Evolutionary conservation across 2,329 filamentous ascomycete genomes (phyloP), one percentile per base, ranked within the genome.

Genomic region (Fusarium sp.): DNA sequence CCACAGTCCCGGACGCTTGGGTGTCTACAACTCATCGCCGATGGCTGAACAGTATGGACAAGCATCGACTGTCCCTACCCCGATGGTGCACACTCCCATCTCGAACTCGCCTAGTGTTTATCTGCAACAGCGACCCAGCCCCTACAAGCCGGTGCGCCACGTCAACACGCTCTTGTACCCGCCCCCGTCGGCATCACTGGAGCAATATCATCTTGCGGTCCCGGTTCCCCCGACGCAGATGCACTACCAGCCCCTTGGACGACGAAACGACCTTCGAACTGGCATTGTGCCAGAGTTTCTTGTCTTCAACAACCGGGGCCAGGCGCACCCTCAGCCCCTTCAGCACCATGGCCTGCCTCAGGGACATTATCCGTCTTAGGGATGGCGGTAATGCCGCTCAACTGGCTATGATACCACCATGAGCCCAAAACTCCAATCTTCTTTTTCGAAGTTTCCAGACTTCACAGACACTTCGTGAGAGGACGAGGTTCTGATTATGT

Each of bases 101-200:
- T 91, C 93, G 34, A 88, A 96, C 69, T 98, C 96, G 34, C 95
- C 95, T 1, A 95, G 93, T 11, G 89, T 94, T 75, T 97, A 97
- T 80, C 85, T 98, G 39, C 92, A 93, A 76, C 94, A 97, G 78
- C 89, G 96, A 60, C 91, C 93, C 68, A 98, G 95, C 59, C 96
- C 96, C 4, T 98, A 98, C 81, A 93, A 94, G 69, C 95, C 95
- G 1, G 92, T 98, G 40, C 92, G 95, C 56, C 89, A 94, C 65
- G 94, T 98, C 63, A 94, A 96, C 73, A 97, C 94, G 1, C 88
- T 98, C n/a, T 86, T 98, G 31, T 94, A 96, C 62, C 95, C 95
- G 34, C 94, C 94, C 7, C 93, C 94, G 1, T 92, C 93, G 27
- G 87, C 90, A 9, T 94, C 94, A 8, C 87, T 97, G 68, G 91